phyloP scores from a whole-genome alignment of 441 rosid species.

The Gossypium lobatum region DNA sequence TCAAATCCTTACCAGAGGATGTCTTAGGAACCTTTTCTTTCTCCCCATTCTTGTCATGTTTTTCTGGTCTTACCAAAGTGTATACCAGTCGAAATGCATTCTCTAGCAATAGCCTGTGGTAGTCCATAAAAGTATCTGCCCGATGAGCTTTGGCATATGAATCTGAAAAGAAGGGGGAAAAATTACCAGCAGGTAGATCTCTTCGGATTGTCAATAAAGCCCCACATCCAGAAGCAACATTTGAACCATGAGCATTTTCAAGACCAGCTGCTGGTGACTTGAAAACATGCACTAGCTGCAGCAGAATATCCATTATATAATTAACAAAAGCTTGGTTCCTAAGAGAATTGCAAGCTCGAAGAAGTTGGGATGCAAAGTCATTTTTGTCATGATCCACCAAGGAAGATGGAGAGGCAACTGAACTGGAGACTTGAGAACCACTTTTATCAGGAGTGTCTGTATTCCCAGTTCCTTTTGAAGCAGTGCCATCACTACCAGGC shows the following conservation, averaged over 20 bases:
- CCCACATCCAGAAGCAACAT: constrained; percentile 94
- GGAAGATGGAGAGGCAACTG: constrained; percentile 53
- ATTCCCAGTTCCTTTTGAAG: constrained; percentile 48
- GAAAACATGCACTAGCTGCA: constrained; percentile 86
- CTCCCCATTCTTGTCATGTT: constrained; percentile 94
- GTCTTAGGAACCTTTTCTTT: constrained; percentile 75
- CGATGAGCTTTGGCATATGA: constrained; percentile 96
- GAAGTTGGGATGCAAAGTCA: constrained; percentile 84
- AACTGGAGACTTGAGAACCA: constrained; percentile 40
- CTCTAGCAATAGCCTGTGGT: constrained; percentile 87
- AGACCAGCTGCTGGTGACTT: constrained; percentile 65
- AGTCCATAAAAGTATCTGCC: constrained; percentile 86
- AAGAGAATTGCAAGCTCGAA: constrained; percentile 80
- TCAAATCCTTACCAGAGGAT: constrained; percentile 75
- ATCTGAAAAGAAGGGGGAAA: constrained; percentile 98
- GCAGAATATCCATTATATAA: constrained; percentile 97
- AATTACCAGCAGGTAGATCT: constrained; percentile 96
- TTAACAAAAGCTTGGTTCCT: constrained; percentile 87
- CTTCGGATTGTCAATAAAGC: constrained; percentile 84
- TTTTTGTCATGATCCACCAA: constrained; percentile 79
- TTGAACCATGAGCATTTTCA: constrained; percentile 60
- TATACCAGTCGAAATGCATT: constrained; percentile 93
- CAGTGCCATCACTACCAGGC: constrained; percentile 78
- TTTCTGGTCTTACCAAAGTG: constrained; percentile 96
- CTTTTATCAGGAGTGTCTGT: constrained; percentile 63